Evolutionary conservation across 352 stramenopile species (phyloP).

Genomic region (Thraustochytrium striatum): DNA sequence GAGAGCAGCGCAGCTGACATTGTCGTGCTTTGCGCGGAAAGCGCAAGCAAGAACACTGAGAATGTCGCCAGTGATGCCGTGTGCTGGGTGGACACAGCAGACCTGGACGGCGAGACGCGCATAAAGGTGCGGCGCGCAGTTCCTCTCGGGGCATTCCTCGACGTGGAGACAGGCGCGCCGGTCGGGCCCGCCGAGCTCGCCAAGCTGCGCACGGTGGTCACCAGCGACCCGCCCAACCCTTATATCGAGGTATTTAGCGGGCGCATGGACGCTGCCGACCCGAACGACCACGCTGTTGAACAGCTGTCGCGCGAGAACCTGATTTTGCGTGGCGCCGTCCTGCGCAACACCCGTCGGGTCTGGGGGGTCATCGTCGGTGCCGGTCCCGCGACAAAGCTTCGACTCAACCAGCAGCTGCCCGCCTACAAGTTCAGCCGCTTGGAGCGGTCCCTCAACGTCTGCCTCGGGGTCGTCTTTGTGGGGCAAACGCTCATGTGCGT

Average conservation of each 20-base stretch:
- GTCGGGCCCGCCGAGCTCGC: not conserved
- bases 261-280: conserved; percentile 48
- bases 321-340: conserved; percentile 79
- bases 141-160: not conserved
- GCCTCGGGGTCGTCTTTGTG: conserved; percentile 46
- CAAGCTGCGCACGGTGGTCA: conserved; percentile 36
- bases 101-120: conserved; percentile 82
- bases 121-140: conserved; percentile 65
- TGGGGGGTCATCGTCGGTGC: conserved; percentile 86
- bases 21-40: conserved; percentile 65
- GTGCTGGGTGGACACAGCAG: conserved; percentile 80
- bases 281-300: conserved; percentile 57
- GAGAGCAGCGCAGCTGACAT: conserved; percentile 81
- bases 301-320: conserved; percentile 70
- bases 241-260: conserved; percentile 39
- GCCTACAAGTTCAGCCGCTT: conserved; percentile 53
- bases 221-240: conserved; percentile 60
- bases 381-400: conserved; percentile 83
- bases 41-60: not conserved
- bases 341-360: conserved; percentile 84
- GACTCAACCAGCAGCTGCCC: conserved; percentile 46
- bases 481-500: conserved; percentile 42
- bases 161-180: not conserved
- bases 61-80: conserved; percentile 27
- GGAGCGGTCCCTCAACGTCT: conserved; percentile 46